These are phyloP conservation scores for Salvia sclarea DNA, from an alignment of 305 asterid species.

Conservation along the genomic window DNA sequence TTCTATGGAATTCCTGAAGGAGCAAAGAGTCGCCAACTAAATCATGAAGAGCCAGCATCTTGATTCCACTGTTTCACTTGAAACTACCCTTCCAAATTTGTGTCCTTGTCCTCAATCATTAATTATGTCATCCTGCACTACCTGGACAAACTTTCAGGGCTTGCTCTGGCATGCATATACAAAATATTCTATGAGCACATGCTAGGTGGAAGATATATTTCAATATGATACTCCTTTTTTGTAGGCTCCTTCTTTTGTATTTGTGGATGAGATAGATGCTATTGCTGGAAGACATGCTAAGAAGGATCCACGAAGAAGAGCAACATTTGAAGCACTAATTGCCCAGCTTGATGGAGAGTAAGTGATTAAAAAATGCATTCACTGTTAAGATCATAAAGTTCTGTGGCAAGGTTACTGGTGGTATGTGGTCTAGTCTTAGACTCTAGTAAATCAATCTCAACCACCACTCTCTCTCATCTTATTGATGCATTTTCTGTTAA, in stretches of 20 bases:
- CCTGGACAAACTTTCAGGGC: constrained; percentile 4
- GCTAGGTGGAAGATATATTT: constrained; percentile 22
- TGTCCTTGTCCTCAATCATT: not conserved
- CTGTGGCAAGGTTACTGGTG: constrained; percentile 26
- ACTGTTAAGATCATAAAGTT: constrained; percentile 26
- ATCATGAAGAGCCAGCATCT: constrained; percentile 4
- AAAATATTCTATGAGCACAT: not conserved
- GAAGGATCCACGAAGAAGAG: constrained; percentile 86
- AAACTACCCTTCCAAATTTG: not conserved
- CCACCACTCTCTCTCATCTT: not conserved
- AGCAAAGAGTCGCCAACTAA: constrained; percentile 16
- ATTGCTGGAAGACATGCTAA: constrained; percentile 97
- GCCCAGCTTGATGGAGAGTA: constrained; percentile 99
- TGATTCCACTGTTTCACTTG: constrained; percentile 7
- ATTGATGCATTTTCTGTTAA: constrained; percentile 20
- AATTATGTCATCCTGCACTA: not conserved
- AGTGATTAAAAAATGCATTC: constrained; percentile 38
- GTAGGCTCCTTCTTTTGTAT: constrained; percentile 97
- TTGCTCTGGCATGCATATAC: constrained; percentile 11
- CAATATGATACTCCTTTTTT: constrained; percentile 30
- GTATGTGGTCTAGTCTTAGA: constrained; percentile 6
- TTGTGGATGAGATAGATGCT: constrained; percentile 99
- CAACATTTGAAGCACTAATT: constrained; percentile 89
- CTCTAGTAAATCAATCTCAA: constrained; percentile 16
- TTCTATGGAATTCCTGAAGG: constrained; percentile 10